Evolutionary conservation across 306 rosid species (phyloP).

Genomic region (Lathyrus sativus): DNA sequence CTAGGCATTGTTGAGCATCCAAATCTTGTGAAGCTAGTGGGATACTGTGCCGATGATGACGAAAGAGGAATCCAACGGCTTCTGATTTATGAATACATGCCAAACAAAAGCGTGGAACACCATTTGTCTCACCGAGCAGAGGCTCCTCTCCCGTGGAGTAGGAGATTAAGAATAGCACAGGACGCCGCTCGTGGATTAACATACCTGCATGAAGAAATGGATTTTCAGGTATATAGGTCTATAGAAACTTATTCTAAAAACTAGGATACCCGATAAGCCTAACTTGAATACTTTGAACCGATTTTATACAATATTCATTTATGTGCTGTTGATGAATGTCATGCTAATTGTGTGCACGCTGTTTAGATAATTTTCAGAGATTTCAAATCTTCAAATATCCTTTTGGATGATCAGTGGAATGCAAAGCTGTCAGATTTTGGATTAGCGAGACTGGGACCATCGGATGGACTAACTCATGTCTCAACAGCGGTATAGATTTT

Average conservation of each 20-base stretch:
- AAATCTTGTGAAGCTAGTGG: constrained; percentile 93
- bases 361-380: constrained; percentile 93
- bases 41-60: constrained; percentile 95
- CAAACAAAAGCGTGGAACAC: constrained; percentile 80
- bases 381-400: constrained; percentile 95
- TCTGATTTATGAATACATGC: constrained; percentile 87
- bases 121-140: constrained; percentile 71
- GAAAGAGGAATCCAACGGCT: constrained; percentile 98
- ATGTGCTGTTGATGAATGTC: constrained; percentile 21
- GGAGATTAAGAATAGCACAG: constrained; percentile 82
- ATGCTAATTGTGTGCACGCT: constrained; percentile 24
- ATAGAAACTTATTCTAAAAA: background rate
- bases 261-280: constrained; percentile 14
- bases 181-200: constrained; percentile 95
- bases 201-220: constrained; percentile 89
- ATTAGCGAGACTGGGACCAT: constrained; percentile 92
- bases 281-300: constrained; percentile 13
- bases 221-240: constrained; percentile 77
- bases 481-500: constrained; percentile 83
- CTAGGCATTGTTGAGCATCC: constrained; percentile 96
- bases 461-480: constrained; percentile 94
- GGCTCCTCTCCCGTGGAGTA: constrained; percentile 75
- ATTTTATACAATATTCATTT: constrained; percentile 6
- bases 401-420: constrained; percentile 90
- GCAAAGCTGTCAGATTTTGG: constrained; percentile 99